These are phyloP conservation scores for Malassezia japonica DNA, from an alignment of 1,284 basidiomycete species.

Conservation along the genomic window DNA sequence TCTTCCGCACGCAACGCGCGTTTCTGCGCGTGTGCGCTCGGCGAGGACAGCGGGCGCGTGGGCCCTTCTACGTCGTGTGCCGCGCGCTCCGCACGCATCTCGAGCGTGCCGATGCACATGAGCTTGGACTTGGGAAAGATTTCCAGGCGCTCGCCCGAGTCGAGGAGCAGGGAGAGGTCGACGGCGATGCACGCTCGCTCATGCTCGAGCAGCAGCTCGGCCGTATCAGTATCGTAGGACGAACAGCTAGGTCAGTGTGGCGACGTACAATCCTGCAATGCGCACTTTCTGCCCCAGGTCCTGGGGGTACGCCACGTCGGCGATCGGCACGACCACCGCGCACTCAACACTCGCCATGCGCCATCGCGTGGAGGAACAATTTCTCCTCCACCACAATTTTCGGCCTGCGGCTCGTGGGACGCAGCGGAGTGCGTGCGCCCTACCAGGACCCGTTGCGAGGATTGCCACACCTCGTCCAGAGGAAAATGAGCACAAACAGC, in stretches of 20 bases:
- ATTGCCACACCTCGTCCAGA: neutral
- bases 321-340: constrained; percentile 8
- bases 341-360: constrained; percentile 3
- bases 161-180: constrained; percentile 9
- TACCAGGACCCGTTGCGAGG: neutral
- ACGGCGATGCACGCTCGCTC: constrained; percentile 2
- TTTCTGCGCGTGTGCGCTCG: neutral
- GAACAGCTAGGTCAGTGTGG: constrained; percentile 4
- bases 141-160: neutral
- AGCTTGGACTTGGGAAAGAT: constrained; percentile 2
- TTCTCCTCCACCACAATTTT: constrained; percentile 1
- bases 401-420: neutral
- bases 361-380: neutral
- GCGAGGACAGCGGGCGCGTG: neutral
- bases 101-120: constrained; percentile 14
- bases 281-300: constrained; percentile 12
- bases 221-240: neutral
- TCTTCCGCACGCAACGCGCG: neutral
- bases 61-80: neutral
- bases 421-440: neutral
- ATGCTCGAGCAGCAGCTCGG: constrained; percentile 5
- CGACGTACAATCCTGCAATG: constrained; percentile 13
- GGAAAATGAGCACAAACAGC: too few species aligned
- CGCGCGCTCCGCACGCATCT: neutral
- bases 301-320: neutral